Percentiles rank a stretch among this genome's conserved stretches.
phyloP scores from a whole-genome alignment of 2,329 filamentous ascomycete genomes.

The Verticillium nubilum region DNA sequence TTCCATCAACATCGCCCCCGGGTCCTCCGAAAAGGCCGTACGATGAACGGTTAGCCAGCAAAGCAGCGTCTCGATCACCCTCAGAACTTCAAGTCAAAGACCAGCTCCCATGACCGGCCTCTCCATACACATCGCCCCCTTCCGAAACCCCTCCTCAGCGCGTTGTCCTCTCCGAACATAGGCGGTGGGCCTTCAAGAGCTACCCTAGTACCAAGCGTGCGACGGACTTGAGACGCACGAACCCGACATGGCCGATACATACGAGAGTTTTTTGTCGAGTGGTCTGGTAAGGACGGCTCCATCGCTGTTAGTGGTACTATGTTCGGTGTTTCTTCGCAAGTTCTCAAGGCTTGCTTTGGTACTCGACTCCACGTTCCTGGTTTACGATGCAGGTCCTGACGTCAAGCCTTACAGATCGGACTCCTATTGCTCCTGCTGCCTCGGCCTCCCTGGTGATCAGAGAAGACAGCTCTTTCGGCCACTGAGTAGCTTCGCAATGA shows the following conservation, averaged over 20 bases:
- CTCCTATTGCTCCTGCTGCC: neutral
- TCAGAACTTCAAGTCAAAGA: neutral
- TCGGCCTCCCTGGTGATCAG: neutral
- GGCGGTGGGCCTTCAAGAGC: neutral
- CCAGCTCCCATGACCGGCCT: neutral
- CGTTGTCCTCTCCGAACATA: neutral
- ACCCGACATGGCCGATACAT: neutral
- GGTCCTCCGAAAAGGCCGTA: neutral
- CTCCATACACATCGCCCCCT: neutral
- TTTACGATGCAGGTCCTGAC: neutral
- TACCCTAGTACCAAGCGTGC: no score
- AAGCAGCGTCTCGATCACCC: neutral
- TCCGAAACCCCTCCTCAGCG: neutral
- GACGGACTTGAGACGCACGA: neutral
- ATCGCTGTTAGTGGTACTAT: neutral
- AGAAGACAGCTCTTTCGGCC: neutral
- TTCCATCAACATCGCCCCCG: neutral
- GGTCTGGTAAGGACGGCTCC: neutral
- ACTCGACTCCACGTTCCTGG: neutral
- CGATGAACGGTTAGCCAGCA: neutral
- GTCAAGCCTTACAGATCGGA: neutral
- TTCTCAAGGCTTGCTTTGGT: neutral
- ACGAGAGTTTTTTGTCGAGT: neutral
- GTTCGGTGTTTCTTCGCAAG: neutral
- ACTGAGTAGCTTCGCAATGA: neutral